These are phyloP conservation scores for Ogataea paradorogensis DNA, from an alignment of 805 yeast genomes.

Conservation along the genomic window DNA sequence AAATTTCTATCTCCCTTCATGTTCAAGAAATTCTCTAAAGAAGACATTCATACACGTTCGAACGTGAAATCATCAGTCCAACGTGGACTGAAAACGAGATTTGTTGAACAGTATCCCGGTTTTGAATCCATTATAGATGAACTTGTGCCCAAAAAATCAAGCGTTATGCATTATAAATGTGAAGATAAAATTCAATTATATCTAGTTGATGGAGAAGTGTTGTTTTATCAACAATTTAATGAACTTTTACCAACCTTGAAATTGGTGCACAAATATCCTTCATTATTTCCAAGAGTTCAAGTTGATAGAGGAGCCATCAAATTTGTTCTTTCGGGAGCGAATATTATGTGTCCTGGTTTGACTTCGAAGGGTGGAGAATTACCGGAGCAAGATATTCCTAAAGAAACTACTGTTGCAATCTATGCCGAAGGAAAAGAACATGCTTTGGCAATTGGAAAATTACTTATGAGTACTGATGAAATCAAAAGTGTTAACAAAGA, in stretches of 20 bases:
- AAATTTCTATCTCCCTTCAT: constrained; percentile 13
- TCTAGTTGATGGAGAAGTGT: constrained; percentile 66
- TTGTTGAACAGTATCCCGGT: constrained; percentile 70
- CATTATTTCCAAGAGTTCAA: constrained; percentile 77
- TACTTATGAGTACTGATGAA: constrained; percentile 85
- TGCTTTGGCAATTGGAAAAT: constrained; percentile 87
- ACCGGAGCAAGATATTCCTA: constrained; percentile 68
- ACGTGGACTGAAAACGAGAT: constrained; percentile 74
- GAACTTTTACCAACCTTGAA: constrained; percentile 73
- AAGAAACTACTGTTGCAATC: constrained; percentile 72
- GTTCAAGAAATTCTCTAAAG: constrained; percentile 61
- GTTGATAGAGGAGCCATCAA: constrained; percentile 97
- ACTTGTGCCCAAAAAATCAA: constrained; percentile 84
- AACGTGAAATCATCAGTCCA: constrained; percentile 94
- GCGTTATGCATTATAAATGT: constrained; percentile 76
- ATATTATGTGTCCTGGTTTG: constrained; percentile 94
- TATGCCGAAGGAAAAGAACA: constrained; percentile 91
- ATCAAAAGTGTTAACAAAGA: constrained; percentile 82
- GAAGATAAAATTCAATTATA: constrained; percentile 85
- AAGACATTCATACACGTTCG: constrained; percentile 85
- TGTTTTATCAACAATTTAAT: constrained; percentile 78
- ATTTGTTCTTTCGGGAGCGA: constrained; percentile 92
- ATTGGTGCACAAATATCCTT: constrained; percentile 78
- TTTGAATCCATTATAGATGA: constrained; percentile 76
- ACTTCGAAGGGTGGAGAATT: constrained; percentile 81